A percentile compares a stretch with the other conserved stretches of the same genome.
Evolutionary conservation across 164 flowering plant genomes (phyloP).

Genomic region (Stephania cephalantha): DNA sequence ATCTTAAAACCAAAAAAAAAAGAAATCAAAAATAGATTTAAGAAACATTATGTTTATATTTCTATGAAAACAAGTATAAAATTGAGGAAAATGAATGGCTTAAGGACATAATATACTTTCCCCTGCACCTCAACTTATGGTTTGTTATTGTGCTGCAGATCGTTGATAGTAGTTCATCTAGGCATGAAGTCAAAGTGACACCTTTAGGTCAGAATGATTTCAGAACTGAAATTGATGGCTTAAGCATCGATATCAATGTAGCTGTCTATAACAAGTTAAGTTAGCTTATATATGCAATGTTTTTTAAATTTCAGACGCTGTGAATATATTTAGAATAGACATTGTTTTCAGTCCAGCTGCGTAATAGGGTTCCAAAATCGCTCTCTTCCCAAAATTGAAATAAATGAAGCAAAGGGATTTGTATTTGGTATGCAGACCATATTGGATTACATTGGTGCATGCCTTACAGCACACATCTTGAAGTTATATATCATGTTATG

Average conservation of each 20-base stretch:
- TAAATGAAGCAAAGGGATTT: too few species aligned
- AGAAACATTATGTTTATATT: too few species aligned
- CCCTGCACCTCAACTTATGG: not conserved
- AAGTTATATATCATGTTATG: too few species aligned
- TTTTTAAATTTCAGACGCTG: not conserved
- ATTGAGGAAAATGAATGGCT: too few species aligned
- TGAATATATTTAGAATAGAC: not conserved
- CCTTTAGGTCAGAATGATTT: constrained; percentile 37
- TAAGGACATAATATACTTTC: not conserved
- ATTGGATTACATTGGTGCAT: too few species aligned
- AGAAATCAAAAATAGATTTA: too few species aligned
- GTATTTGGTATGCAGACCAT: too few species aligned
- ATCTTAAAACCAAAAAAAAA: too few species aligned
- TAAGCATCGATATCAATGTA: constrained; percentile 43
- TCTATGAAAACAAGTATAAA: too few species aligned
- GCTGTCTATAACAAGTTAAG: constrained; percentile 68
- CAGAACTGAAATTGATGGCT: constrained; percentile 65
- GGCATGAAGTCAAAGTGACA: constrained; percentile 41
- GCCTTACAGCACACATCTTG: too few species aligned
- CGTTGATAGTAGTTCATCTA: constrained; percentile 34
- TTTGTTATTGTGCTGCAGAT: constrained; percentile 25
- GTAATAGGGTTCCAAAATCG: too few species aligned
- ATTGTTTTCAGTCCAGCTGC: not conserved
- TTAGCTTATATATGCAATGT: constrained; percentile 9
- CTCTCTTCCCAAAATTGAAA: too few species aligned